These are phyloP conservation scores for Colletotrichum sp. DNA, from an alignment of 2,329 filamentous ascomycete species.

Conservation along the genomic window DNA sequence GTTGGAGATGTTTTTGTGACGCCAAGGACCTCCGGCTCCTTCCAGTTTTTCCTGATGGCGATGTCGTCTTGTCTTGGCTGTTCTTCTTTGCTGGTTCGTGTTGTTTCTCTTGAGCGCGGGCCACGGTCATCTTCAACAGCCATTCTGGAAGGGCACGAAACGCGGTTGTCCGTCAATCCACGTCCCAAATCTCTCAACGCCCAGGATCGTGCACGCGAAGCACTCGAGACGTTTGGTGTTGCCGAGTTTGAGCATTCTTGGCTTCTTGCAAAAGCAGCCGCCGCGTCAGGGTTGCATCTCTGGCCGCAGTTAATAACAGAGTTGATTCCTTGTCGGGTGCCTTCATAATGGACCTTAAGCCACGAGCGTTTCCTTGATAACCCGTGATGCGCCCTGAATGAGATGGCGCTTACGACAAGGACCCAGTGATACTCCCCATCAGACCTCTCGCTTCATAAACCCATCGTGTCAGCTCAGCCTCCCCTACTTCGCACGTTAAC, in stretches of 20 bases:
- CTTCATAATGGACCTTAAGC: background rate
- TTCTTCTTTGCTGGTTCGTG: background rate
- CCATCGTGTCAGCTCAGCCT: background rate
- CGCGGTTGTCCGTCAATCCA: background rate
- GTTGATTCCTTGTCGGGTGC: background rate
- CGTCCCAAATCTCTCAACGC: background rate
- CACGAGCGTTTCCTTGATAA: background rate
- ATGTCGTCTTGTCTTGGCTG: background rate
- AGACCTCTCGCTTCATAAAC: background rate
- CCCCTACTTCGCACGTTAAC: background rate
- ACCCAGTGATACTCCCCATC: background rate
- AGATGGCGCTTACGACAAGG: background rate
- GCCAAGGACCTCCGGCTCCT: background rate
- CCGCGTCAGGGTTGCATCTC: background rate
- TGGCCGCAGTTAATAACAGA: background rate
- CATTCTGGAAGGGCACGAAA: background rate
- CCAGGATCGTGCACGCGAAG: background rate
- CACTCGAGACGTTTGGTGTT: background rate
- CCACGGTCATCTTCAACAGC: background rate
- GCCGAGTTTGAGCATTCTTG: background rate
- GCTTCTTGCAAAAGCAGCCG: background rate
- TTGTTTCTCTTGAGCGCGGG: background rate
- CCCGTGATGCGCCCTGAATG: background rate
- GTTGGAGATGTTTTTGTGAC: background rate
- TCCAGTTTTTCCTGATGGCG: background rate